Evolutionary conservation across 2,329 filamentous ascomycete genomes (phyloP).

Genomic region (Aspergillus novofumigatus): DNA sequence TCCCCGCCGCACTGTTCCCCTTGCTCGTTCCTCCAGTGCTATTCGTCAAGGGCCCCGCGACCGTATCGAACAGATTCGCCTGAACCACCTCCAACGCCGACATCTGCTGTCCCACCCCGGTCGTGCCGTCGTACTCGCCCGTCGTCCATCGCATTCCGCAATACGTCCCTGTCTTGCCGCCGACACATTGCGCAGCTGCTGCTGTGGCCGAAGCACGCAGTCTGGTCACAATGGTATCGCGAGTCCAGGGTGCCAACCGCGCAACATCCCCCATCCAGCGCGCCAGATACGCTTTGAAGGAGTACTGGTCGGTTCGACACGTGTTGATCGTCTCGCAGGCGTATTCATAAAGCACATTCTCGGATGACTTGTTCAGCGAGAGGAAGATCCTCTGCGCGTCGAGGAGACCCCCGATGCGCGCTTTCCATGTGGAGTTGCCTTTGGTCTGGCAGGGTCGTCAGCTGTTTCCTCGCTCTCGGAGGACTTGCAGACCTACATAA

Average conservation of each 20-base stretch:
- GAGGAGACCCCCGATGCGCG: constrained; percentile 50
- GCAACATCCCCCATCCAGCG: constrained; percentile 57
- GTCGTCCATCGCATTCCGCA: constrained; percentile 39
- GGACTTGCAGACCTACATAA: constrained; percentile 31
- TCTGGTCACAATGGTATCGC: constrained; percentile 48
- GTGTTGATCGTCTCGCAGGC: constrained; percentile 53
- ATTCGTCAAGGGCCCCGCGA: constrained; percentile 39
- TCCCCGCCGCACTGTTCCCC: constrained; percentile 38
- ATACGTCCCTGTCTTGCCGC: constrained; percentile 31
- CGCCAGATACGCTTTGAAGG: constrained; percentile 62
- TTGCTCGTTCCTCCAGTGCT: constrained; percentile 54
- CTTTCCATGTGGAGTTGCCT: constrained; percentile 49
- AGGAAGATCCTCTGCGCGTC: constrained; percentile 50
- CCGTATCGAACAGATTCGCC: constrained; percentile 45
- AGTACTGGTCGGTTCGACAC: constrained; percentile 60
- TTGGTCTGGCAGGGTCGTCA: constrained; percentile 26
- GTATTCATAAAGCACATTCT: constrained; percentile 53
- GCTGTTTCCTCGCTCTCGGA: neutral
- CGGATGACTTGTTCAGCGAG: constrained; percentile 28
- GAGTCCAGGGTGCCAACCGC: constrained; percentile 55
- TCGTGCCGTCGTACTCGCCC: constrained; percentile 27
- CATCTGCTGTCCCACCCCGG: constrained; percentile 38
- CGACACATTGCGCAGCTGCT: constrained; percentile 41
- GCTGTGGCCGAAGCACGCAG: constrained; percentile 51
- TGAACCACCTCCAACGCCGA: constrained; percentile 54